Base-by-base conservation (phyloP, 2,329 filamentous ascomycete genomes). In the Epichloe hybrida region DNA sequence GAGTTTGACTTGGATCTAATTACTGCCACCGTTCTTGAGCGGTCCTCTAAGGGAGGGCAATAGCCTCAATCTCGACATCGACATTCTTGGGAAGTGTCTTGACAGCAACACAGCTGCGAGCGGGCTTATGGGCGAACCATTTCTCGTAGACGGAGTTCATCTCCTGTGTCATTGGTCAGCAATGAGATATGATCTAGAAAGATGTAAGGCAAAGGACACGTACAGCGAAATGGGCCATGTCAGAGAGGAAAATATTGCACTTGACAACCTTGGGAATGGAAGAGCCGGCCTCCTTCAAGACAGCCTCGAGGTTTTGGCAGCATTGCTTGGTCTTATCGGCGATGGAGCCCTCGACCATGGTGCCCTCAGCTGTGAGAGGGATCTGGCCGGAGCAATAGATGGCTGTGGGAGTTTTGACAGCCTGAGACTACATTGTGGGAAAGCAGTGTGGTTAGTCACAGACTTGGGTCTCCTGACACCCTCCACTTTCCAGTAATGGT, bases 111-210 rank as follows among this genome's bases (percentile, higher is more conserved):
- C 88, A 95, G 71, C 84, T 89, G 59, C 88, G 79, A n/a, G 87
- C 85, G 20, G 88, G 88, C 77, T 88, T 90, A 72, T 88, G 83
- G 53, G 76, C 70, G 68, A 91, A 90, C 76, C 83, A 88, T 70
- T 88, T 83, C 67, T 83, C 84, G 67, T 93, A 95, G 63, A 87
- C 84, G 57, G 76, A 76, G 70, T 95, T 95, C 86, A 95, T 88
- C 65, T 81, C 81, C 66, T 77, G 52, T 7, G 17, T 7, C 15
- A 20, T 17, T 7, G 7, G 38, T 51, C 48, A 53, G 43, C n/a
- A 23, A 31, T 21, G 49, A 21, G 15, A 9, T 13, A 34, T 5
- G 6, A 2, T 11, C 11, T 31, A 21, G 31, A 31, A 31, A 31
- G 27, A 31, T 31, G 8, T 9, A 31, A 31, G 35, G 11, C 23